Base-by-base conservation (phyloP, 2,329 filamentous ascomycete species). In the Trichoderma endophyticum region DNA sequence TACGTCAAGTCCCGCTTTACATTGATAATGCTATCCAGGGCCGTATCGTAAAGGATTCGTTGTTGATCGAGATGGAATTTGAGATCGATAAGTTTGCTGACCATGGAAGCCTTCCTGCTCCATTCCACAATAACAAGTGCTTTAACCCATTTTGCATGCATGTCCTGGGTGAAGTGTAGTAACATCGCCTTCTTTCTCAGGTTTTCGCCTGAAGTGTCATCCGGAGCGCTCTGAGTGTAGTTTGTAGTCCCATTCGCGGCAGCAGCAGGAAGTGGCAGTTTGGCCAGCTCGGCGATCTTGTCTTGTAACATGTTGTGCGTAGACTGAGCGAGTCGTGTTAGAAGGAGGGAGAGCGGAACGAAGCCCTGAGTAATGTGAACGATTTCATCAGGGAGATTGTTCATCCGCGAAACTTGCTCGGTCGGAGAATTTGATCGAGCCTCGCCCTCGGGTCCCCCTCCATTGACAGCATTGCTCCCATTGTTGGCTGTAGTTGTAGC, bases 61-160 rank as follows among this genome's bases (percentile, higher is more conserved):
- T 92, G 87, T 71, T 85, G 82, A 72, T 90, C 87, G 73, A 97
- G 86, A 84, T 95, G 94, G 30, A 87, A 86, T 78, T 92, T 93
- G 75, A 99, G 83, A 78, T 98, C 95, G 75, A 98, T 97, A 73
- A 98, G 86, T 81, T 92, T 94, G 83, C 92, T 92, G 76, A 98
- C 93, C 76, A 92, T 90, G 51, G 90, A 87, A 39, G 92, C 90
- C 80, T 93, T 91, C 78, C 92, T 88, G 79, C 92, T 93, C 96
- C 96, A 99, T 82, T 96, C 92, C 2, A 92, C 90, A 61, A 99
- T 91, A 26, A 99, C 94, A 24, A 98, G 86, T 8, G 95, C 89
- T 83, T 99, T 98, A 80, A 97, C 93, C 86, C 97, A 98, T 83
- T 93, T 94, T 34, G 91, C 90, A 78, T 97, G 91, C 77, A 92